Percentiles rank a stretch among this genome's conserved stretches.
Evolutionary conservation across 140 eudicot species (phyloP).

Genomic region (Anethum foeniculum): DNA sequence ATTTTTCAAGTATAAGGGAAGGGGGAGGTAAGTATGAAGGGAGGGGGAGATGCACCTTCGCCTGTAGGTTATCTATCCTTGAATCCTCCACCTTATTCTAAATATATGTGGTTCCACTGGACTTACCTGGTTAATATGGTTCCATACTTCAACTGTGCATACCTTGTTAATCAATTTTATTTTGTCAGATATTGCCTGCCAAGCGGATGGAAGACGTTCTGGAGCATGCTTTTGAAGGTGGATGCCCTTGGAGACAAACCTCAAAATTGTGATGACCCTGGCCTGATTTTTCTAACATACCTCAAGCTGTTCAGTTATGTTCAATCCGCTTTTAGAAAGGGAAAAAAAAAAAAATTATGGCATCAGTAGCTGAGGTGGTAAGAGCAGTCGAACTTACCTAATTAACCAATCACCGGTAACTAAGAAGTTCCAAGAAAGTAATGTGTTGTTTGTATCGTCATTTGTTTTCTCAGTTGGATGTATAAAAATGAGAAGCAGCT

Average conservation of each 20-base stretch:
- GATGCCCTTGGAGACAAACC: conserved; percentile 84
- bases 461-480: not conserved
- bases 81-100: not conserved
- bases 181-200: conserved; percentile 63
- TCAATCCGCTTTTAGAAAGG: not conserved
- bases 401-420: not conserved
- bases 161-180: conserved; percentile 5
- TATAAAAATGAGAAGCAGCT: not conserved
- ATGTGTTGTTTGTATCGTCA: not conserved
- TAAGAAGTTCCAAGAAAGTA: not conserved
- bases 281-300: not conserved
- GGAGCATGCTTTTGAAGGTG: conserved; percentile 97
- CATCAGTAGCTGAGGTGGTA: not conserved
- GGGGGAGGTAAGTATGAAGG: not conserved
- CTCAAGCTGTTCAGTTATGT: not conserved
- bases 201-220: conserved; percentile 96
- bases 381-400: not conserved
- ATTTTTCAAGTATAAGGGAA: not conserved
- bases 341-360: not conserved
- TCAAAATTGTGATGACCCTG: conserved; percentile 51
- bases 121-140: not conserved
- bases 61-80: not conserved
- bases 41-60: not conserved
- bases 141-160: not conserved
- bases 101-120: not conserved